Evolutionary conservation across 177 flowering plant species (phyloP), one percentile per base, ranked within the genome.

Genomic region (Vitis hybrid): DNA sequence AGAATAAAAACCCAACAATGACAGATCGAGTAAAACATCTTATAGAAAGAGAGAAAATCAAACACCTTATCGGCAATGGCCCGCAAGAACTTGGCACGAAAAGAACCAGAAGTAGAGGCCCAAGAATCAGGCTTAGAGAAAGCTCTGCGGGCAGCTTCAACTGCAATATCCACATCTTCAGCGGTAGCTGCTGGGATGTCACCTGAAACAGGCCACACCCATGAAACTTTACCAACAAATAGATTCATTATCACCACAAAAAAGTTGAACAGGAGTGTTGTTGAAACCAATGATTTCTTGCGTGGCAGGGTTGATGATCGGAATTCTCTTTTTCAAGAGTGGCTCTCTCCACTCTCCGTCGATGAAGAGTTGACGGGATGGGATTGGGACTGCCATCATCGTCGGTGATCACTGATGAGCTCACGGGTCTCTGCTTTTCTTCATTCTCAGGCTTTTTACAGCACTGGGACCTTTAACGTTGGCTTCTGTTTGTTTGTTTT

Each of bases 91-190:
- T 77, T 80, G 2, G 82, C 82, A 39, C 82, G 80, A 59, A 74
- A 71, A 22, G 82, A 76, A 15, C 82, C 82, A 45, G 89, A 67
- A 3, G 89, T 79, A 1, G 75, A 64, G 9, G 87, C 61, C 91
- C 91, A 87, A 31, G 81, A 86, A 16, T 50, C 72, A 57, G 82
- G 82, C 73, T 86, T 68, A 5, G 69, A 6, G 13, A 85, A 63
- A 9, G 89, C 91, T 63, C 54, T 74, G 12, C 85, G 78, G 53
- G 91, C 89, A 26, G 89, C 91, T 71, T 65, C 80, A 56, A 87
- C 91, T 4, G 91, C 89, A 60, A 80, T 12, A 64, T 84, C 84
- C 50, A 85, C 87, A 82, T 87, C 91, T 63, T 84, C 91, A 7
- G 80, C 79, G 3, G 86, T 87, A 2, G 82, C 91, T 1, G 86